Evolutionary conservation across 1,284 basidiomycete genomes (phyloP), one percentile per base, ranked within the genome.

Genomic region (Melampsora abietis-canadensis): DNA sequence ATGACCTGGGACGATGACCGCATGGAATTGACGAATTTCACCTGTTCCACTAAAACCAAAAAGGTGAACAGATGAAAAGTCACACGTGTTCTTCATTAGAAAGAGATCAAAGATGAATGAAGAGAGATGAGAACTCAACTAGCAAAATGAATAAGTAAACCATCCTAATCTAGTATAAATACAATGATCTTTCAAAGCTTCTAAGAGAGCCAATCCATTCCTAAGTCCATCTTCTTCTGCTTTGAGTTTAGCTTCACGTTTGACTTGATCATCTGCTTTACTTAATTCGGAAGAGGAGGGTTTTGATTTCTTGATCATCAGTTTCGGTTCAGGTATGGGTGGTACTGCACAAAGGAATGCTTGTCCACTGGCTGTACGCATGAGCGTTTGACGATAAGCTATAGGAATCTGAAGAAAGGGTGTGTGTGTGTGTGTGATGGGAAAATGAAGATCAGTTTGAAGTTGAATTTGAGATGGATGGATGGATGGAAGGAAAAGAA

Each of bases 141-240:
- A 70, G 84, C 93, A 95, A 83, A 95, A 95, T 76, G 91, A 89
- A 83, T 95, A 96, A 57, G 93, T 96, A 84, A 95, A 96, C 94
- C 94, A 97, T 51, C 89, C 82, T 76, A 84, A 81, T 60, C 80
- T 81, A 10, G 79, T 78, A 76, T 84, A 85, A 54, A 85, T 76
- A 76, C 84, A 85, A 40, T 80, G 79, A 1, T 81, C 82, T n/a
- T 83, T 81, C 63, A 85, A 77, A 68, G 84, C 83, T 51, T 81
- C 81, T n/a, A 85, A 76, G 8, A 83, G 80, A 17, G 76, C 68
- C 80, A 82, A 82, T 0, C 79, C 78, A 54, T 80, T 78, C 10
- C 78, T 78, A 0, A 82, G 81, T 34, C 68, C 68, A 40, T 62
- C 68, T 64, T 48, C 8, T 48, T 63, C 60, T 44, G 51, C 51